Conservation (phyloP, 2,329 filamentous ascomycete genomes). For the Chaetothyriales sp. region DNA sequence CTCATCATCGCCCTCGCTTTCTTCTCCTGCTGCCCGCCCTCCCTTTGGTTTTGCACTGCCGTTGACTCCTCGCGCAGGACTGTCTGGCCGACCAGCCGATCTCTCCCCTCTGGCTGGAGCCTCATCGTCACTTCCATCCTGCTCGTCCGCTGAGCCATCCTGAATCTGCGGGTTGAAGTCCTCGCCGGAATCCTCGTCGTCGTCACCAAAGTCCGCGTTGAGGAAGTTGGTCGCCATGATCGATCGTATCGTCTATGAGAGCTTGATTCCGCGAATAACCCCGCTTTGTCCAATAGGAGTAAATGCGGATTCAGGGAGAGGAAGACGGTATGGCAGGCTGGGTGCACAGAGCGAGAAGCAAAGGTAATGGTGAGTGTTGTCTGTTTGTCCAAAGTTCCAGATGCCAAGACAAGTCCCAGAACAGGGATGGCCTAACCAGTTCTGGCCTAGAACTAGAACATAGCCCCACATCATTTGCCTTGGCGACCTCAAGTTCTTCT, state of each 20-base stretch:
- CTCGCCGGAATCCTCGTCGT: constrained; percentile 54
- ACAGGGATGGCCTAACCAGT: too few species aligned
- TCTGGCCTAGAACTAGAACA: too few species aligned
- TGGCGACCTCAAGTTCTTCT: too few species aligned
- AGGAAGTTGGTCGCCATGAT: neutral
- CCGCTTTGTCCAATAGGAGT: too few species aligned
- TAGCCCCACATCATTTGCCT: too few species aligned
- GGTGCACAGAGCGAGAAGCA: too few species aligned
- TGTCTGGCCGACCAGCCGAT: neutral
- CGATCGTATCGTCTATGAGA: neutral
- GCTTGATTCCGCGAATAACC: neutral
- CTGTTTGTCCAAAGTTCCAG: too few species aligned
- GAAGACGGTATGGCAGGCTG: too few species aligned
- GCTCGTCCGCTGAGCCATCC: constrained; percentile 53
- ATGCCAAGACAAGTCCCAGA: too few species aligned
- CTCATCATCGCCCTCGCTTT: constrained; percentile 27
- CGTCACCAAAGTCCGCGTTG: constrained; percentile 19
- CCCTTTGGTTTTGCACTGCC: constrained; percentile 23
- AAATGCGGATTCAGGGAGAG: too few species aligned
- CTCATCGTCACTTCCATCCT: constrained; percentile 17
- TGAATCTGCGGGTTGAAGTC: constrained; percentile 76
- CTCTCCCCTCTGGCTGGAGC: neutral
- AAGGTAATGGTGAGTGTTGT: too few species aligned
- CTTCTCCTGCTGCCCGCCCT: constrained; percentile 23
- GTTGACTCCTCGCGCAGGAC: constrained; percentile 19